Evolutionary conservation across 1,139 yeast genomes (phyloP).

Genomic region (Sugiyamaella grinbergsii): DNA sequence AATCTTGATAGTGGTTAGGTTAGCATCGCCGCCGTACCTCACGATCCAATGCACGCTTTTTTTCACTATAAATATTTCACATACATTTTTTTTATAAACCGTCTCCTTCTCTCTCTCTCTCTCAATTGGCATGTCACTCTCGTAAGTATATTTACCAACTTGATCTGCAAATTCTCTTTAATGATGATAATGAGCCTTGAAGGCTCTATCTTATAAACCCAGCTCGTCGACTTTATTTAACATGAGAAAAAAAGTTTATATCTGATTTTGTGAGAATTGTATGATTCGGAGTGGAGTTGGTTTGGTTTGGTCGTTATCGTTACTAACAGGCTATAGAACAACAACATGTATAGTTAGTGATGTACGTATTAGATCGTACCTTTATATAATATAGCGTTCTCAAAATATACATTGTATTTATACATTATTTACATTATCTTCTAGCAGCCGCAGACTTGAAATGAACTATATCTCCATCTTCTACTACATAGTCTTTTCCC

Average conservation of each 20-base stretch:
- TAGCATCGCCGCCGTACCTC: neutral
- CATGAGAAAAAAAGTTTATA: slow-evolving; percentile 35
- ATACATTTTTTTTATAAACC: neutral
- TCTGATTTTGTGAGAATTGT: slow-evolving; percentile 20
- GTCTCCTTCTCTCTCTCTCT: neutral
- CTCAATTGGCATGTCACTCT: too few species aligned
- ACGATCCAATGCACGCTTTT: neutral
- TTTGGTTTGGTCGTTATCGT: neutral
- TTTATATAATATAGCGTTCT: too few species aligned
- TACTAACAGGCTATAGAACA: slow-evolving; percentile 1
- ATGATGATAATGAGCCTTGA: slow-evolving; percentile 38
- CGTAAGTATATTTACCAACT: too few species aligned
- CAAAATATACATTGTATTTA: too few species aligned
- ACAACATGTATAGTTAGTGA: too few species aligned
- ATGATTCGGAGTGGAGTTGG: slow-evolving; percentile 6
- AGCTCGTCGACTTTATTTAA: slow-evolving; percentile 40
- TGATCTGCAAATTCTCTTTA: slow-evolving; percentile 3
- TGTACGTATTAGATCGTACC: neutral
- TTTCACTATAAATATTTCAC: slow-evolving; percentile 13
- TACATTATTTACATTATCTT: slow-evolving; percentile 15
- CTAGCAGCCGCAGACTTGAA: slow-evolving; percentile 47
- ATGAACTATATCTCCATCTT: slow-evolving; percentile 74
- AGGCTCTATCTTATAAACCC: slow-evolving; percentile 39
- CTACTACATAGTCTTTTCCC: slow-evolving; percentile 72
- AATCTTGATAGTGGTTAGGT: slow-evolving; percentile 9